Evolutionary conservation across 2,329 filamentous ascomycete genomes (phyloP), one percentile per base, ranked within the genome.

Genomic region (Ramularia endophylla): DNA sequence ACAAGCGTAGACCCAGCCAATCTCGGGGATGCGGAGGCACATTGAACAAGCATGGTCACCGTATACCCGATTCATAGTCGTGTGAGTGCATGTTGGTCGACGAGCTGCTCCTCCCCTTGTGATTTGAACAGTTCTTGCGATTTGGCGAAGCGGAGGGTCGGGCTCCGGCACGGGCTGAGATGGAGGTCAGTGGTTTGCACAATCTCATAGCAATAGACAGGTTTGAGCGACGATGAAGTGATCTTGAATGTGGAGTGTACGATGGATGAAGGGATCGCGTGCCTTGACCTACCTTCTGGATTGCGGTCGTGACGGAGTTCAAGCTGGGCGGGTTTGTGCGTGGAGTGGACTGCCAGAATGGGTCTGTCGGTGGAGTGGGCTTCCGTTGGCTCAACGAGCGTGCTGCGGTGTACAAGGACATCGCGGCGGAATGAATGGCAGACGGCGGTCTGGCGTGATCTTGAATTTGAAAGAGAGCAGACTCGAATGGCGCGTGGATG

Each of bases 1-100:
- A 61, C 87, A 92, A 44, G 74, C 70, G 61, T 86, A 92, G 16
- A 92, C 65, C 77, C 83, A 92, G 18, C 84, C 83, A 39, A 81
- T 70, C 12, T 70, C 64, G 0, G 81, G 75, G 1, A 62, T 61
- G 29, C 65, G 64, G 28, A 66, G 65, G 54, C 86, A 92, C 17
- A 70, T 57, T 8, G 71, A 64, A 63, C 86, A 92, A 13, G 60
- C 56, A 19, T 69, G 58, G 15, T 64, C 43, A 25, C 73, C 74
- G 53, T 80, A 85, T 32, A 86, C 61, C 19, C 82, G 77, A 8
- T 78, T 76, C 73, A 87, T 81, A 41, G 73, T 79, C 33, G 79
- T 65, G 57, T 89, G 85, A 2, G 78, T 84, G 62, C 85, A 88
- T 44, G 61, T 64, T 29, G 60, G 47, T 9, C 54, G 50, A 16